Base-by-base conservation (phyloP, 2,329 filamentous ascomycete species). In the Chaetomiaceae sp. region DNA sequence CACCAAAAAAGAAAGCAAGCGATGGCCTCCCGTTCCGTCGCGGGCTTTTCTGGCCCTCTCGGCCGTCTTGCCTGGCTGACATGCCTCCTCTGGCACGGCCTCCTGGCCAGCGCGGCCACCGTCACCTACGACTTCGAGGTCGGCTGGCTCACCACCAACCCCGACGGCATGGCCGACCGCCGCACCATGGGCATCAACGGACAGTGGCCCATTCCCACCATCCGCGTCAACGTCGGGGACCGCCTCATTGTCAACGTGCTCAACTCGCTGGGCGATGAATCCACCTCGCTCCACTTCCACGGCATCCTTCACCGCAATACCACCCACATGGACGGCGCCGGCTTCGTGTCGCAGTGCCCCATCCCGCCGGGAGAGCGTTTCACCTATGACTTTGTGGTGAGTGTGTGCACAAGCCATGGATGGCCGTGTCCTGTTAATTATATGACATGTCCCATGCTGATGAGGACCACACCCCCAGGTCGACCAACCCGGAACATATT, bases 141-240 rank as follows among this genome's bases (percentile, higher is more conserved):
- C 56, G 79, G 76, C 51, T 90, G 87, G 86, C 81, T 88, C 10
- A 77, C 69, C 37, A 79, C 83, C 30, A 85, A 87, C 60, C 88
- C 87, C 0, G 87, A 92, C 69, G 83, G 82, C 19, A 71, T 75
- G 7, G 76, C 76, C 53, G 73, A 78, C 34, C 77, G 87, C 27
- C 76, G 81, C n/a, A 78, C 79, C 3, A 87, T 92, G 63, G 86
- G 85, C 40, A 85, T 93, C 70, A 92, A 93, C 61, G 80, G 79
- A 4, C 66, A 83, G 69, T 89, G 87, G 85, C 88, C 87, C 2
- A 76, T 86, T 46, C 87, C 88, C 1, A 67, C 69, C 21, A 83
- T 89, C 50, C 74, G 78, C 45, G 83, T 78, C 33, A 76, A 75
- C 42, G 70, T 82, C 44, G 84, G 84, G 51, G 85, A 88, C 62